A percentile compares a stretch with the other conserved stretches of the same genome.
These are phyloP conservation scores for Ceratobasidium theobromae DNA, from an alignment of 1,284 basidiomycete species.

Conservation along the genomic window DNA sequence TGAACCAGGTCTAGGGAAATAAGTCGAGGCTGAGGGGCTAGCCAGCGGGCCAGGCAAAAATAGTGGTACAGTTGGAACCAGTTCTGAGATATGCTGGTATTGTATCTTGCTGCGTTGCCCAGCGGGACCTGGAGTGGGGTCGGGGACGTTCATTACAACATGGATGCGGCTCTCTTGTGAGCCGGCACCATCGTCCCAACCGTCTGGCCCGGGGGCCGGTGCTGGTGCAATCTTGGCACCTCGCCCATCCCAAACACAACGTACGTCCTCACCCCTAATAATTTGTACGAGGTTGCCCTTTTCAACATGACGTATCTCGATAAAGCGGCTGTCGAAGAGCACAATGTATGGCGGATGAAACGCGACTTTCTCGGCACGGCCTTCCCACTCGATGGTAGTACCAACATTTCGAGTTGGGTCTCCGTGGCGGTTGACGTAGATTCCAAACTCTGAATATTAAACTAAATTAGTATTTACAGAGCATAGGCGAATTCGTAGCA, in stretches of 20 bases:
- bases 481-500: background rate
- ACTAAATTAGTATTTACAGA: background rate
- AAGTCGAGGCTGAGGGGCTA: slow-evolving; percentile 62
- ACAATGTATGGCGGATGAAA: slow-evolving; percentile 88
- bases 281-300: slow-evolving; percentile 88
- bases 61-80: slow-evolving; percentile 74
- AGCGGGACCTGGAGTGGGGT: slow-evolving; percentile 33
- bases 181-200: slow-evolving; percentile 49
- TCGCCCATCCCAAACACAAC: slow-evolving; percentile 85
- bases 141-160: slow-evolving; percentile 64
- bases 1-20: slow-evolving; percentile 56
- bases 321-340: slow-evolving; percentile 87
- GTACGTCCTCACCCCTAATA: slow-evolving; percentile 77
- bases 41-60: slow-evolving; percentile 62
- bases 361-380: slow-evolving; percentile 81
- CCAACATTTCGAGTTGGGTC: slow-evolving; percentile 68
- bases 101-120: slow-evolving; percentile 46
- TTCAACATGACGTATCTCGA: slow-evolving; percentile 86
- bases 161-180: slow-evolving; percentile 73
- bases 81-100: slow-evolving; percentile 76
- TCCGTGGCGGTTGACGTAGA: slow-evolving; percentile 87
- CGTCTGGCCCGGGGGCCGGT: slow-evolving; percentile 47
- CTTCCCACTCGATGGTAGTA: slow-evolving; percentile 92
- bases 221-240: slow-evolving; percentile 47
- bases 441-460: slow-evolving; percentile 73